Evolutionary conservation across 2,329 filamentous ascomycete species (phyloP).

Genomic region (Onygenales sp.): DNA sequence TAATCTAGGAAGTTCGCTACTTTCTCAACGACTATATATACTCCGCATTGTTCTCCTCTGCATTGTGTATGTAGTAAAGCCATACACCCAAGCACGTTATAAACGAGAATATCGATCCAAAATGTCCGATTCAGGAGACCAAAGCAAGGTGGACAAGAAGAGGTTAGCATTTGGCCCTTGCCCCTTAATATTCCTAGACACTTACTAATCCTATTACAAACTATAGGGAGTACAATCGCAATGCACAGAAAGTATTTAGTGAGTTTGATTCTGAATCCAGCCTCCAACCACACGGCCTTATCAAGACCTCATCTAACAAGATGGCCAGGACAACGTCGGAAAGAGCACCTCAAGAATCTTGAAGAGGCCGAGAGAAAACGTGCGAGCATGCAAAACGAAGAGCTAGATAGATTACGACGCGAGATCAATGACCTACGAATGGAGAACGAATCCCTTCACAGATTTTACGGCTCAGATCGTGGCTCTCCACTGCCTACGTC

Average conservation of each 20-base stretch:
- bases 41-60: too few relatives aligned
- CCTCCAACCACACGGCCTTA: too few relatives aligned
- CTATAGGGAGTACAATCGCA: too few relatives aligned
- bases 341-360: constrained; percentile 36
- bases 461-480: constrained; percentile 24
- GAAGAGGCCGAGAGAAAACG: constrained; percentile 34
- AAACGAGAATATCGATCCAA: background rate
- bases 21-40: too few relatives aligned
- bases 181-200: background rate
- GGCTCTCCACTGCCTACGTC: constrained; percentile 13
- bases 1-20: too few relatives aligned
- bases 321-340: constrained; percentile 30
- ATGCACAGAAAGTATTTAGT: too few relatives aligned
- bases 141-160: constrained; percentile 19
- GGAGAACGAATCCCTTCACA: constrained; percentile 31
- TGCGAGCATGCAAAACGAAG: constrained; percentile 29
- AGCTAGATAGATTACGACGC: constrained; percentile 31
- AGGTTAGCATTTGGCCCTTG: constrained; percentile 3
- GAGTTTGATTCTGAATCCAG: too few relatives aligned
- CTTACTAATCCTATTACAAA: too few relatives aligned
- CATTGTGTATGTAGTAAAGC: too few relatives aligned
- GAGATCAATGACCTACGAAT: constrained; percentile 31
- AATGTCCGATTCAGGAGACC: constrained; percentile 22
- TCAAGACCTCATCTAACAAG: too few relatives aligned
- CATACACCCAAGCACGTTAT: too few relatives aligned